These are phyloP conservation scores for Cryptococcus sp. DNA, from an alignment of 1,284 basidiomycete genomes.

Conservation along the genomic window DNA sequence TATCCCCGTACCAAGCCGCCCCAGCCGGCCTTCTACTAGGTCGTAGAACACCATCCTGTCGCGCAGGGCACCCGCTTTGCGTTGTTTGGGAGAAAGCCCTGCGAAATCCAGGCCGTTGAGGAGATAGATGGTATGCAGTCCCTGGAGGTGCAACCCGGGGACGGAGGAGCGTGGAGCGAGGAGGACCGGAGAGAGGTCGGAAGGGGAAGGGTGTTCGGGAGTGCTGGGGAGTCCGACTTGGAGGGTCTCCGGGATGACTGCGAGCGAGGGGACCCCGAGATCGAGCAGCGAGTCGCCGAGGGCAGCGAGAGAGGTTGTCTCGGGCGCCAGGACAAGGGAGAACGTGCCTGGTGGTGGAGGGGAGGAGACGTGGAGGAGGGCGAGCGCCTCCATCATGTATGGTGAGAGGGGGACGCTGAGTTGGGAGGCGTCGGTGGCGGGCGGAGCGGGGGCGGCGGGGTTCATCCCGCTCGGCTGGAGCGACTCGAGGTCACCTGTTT, in stretches of 20 bases:
- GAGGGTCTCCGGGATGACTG: constrained; percentile 26
- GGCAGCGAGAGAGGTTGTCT: constrained; percentile 17
- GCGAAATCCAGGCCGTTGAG: constrained; percentile 32
- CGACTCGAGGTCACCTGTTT: constrained; percentile 14
- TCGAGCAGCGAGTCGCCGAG: constrained; percentile 16
- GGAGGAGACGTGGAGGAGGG: constrained; percentile 25
- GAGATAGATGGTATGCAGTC: constrained; percentile 33
- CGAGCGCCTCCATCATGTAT: constrained; percentile 26
- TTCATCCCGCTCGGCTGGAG: neutral
- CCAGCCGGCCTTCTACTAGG: constrained; percentile 29
- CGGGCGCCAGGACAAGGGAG: constrained; percentile 28
- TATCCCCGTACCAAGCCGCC: constrained; percentile 25
- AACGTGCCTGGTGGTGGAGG: constrained; percentile 28
- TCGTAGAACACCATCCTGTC: constrained; percentile 22
- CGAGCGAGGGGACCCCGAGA: constrained; percentile 17
- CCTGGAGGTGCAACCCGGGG: constrained; percentile 29
- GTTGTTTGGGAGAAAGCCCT: constrained; percentile 15
- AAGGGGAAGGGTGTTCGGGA: neutral
- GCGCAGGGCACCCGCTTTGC: constrained; percentile 12
- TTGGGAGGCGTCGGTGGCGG: neutral
- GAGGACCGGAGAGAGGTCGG: constrained; percentile 14
- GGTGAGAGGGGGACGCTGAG: neutral
- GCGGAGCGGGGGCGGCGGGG: neutral
- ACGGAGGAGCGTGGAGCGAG: constrained; percentile 23
- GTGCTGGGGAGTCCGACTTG: constrained; percentile 5